Base-by-base conservation (phyloP, 331 rosid genomes). In the Phaseolus coccineus region DNA sequence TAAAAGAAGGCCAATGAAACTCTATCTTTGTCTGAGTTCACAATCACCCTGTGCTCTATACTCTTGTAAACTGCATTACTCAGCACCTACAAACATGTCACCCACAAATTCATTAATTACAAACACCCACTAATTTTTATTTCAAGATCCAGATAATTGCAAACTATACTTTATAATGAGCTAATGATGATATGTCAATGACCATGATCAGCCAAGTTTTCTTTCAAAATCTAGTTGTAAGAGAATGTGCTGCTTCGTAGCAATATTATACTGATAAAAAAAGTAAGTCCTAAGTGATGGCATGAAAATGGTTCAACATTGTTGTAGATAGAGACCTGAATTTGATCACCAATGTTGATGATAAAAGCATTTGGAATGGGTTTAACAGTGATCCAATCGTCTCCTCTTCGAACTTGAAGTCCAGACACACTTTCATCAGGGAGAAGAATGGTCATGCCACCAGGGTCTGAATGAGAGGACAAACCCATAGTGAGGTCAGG, bases 381-480 rank as follows among this genome's bases (percentile, higher is more conserved):
- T 48, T 89, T 85, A 24, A 96, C 87, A 35, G 98, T 96, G 80
- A 93, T 73, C 99, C 99, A 96, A 0, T 71, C 69, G 11, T 85
- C 70, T 27, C 74, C 89, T 14, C 50, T 81, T 3, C 83, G 87
- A 2, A 96, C 93, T 87, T 96, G 99, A 79, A 96, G 99, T 0
- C 99, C 99, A 2, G 94, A 51, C 8, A 96, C 98, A 65, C 87
- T 50, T n/a, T 91, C 93, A 40, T 96, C 99, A 11, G 99, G 93
- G 0, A 93, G 82, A 73, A 96, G 97, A 79, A 96, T 87, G 71
- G 99, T 93, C 80, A 96, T 73, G 14, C 97, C 99, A 4, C 99
- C 99, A 3, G 99, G 99, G 52, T 96, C 99, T 0, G 99, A 96
- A 88, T 96, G 99, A 12, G 94, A 44, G 10, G 99, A 96, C 51